Percentiles rank a stretch among this genome's conserved stretches.
These are phyloP conservation scores for Pichia sp. DNA, from an alignment of 1,139 yeast genomes.

Conservation along the genomic window DNA sequence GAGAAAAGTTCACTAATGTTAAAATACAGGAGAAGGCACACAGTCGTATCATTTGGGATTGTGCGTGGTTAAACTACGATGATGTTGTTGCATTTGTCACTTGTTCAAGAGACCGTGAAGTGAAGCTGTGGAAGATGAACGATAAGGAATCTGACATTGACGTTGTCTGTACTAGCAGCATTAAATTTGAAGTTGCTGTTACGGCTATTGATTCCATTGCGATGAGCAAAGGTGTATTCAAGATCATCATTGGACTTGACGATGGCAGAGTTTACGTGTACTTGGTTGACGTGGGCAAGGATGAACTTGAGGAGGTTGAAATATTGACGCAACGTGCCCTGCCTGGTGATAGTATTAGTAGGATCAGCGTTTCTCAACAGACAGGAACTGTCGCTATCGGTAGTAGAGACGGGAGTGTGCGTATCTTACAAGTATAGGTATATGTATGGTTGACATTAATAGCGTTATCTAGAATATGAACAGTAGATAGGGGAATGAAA, in stretches of 20 bases:
- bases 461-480: too few relatives aligned
- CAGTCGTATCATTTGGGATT: slow-evolving; percentile 91
- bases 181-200: slow-evolving; percentile 49
- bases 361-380: slow-evolving; percentile 44
- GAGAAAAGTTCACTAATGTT: slow-evolving; percentile 33
- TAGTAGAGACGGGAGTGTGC: slow-evolving; percentile 62
- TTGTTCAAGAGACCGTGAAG: slow-evolving; percentile 77
- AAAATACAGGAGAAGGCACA: slow-evolving; percentile 67
- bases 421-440: too few relatives aligned
- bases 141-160: slow-evolving; percentile 4
- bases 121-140: slow-evolving; percentile 63
- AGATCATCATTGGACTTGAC: slow-evolving; percentile 69
- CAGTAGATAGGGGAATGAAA: too few relatives aligned
- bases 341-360: slow-evolving; percentile 56
- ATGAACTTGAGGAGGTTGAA: slow-evolving; percentile 27
- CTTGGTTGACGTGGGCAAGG: slow-evolving; percentile 21
- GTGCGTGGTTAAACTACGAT: slow-evolving; percentile 63
- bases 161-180: slow-evolving; percentile 27
- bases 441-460: too few relatives aligned
- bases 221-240: slow-evolving; percentile 22
- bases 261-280: slow-evolving; percentile 42
- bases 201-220: slow-evolving; percentile 62
- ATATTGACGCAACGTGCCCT: slow-evolving; percentile 34
- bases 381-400: slow-evolving; percentile 50
- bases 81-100: slow-evolving; percentile 51